These are phyloP conservation scores for Acanthamoeba castellanii DNA, from an alignment of 208 protist genomes.

Conservation along the genomic window DNA sequence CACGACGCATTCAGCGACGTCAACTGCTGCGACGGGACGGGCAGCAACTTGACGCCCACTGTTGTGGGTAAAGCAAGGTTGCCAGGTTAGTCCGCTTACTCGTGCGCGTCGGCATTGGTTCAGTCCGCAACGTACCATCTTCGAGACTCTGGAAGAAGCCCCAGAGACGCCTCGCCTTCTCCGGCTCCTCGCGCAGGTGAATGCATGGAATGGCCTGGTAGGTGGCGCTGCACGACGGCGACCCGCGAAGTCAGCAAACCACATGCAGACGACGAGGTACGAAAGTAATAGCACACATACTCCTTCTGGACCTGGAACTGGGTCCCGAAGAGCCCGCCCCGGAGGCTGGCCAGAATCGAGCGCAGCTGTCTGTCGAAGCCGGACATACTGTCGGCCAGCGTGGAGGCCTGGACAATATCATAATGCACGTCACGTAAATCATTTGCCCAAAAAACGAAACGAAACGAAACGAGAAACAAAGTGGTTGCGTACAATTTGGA, in stretches of 20 bases:
- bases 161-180: slow-evolving; percentile 46
- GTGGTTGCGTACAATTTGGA: not conserved
- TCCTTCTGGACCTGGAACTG: slow-evolving; percentile 8
- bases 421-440: not conserved
- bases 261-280: not conserved
- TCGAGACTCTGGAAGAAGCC: slow-evolving; percentile 43
- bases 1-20: not conserved
- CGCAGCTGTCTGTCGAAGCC: slow-evolving; percentile 14
- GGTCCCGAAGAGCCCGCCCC: not conserved
- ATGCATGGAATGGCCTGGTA: slow-evolving; percentile 45
- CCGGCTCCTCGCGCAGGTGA: slow-evolving; percentile 45
- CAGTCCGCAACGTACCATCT: not conserved
- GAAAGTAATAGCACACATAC: not conserved
- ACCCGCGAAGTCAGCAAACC: too few species aligned
- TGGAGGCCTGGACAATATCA: not conserved
- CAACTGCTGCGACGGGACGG: not conserved
- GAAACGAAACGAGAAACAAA: not conserved
- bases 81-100: too few species aligned
- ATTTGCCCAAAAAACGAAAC: not conserved
- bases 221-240: not conserved
- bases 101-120: too few species aligned
- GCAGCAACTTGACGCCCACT: slow-evolving; percentile 37
- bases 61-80: too few species aligned
- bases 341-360: not conserved
- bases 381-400: slow-evolving; percentile 4